Evolutionary conservation across 1,284 basidiomycete genomes (phyloP), one percentile per base, ranked within the genome.

Genomic region (Tremellales sp.): DNA sequence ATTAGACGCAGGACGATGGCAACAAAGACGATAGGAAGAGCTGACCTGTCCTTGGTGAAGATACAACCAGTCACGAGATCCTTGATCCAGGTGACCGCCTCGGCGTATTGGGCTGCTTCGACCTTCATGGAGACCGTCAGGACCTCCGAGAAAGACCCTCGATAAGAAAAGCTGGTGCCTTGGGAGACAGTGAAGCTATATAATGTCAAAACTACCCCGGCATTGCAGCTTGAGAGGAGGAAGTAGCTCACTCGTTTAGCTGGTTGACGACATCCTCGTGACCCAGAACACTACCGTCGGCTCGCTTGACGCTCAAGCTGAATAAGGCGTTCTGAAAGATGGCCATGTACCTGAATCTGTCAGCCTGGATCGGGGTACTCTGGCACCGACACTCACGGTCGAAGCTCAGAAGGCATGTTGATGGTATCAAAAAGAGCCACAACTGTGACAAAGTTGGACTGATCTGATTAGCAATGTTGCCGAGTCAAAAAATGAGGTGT

Each of bases 241-340:
- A 35, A 4, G 15, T 4, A 4, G 59, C 64, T 59, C 29, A 65
- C 65, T 90, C 82, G 68, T 97, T 91, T 1, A 99, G 82, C 53
- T 83, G 81, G 71, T 93, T 85, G 55, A 97, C 83, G 21, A 97
- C 93, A 52, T 96, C 82, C 73, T 97, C 94, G 65, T 93, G 89
- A 3, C 80, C 77, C 39, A 98, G 75, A 26, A 75, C 74, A 53
- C 84, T 82, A 2, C 92, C 92, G 52, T 82, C 78, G 19, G 81
- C 78, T 33, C 85, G 80, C 44, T 77, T 81, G 41, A 98, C 80
- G 10, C 93, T 91, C 0, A 97, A 79, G 19, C 89, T 85, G 75
- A 97, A 98, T 75, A 99, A 87, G 1, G 89, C 80, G 23, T 82
- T 81, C 26, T 90, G 79, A 68, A 96, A 93, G n/a, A 87, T 77